Conservation (phyloP, 1,139 yeast genomes). For the Cylindricascospora bacillispora region DNA sequence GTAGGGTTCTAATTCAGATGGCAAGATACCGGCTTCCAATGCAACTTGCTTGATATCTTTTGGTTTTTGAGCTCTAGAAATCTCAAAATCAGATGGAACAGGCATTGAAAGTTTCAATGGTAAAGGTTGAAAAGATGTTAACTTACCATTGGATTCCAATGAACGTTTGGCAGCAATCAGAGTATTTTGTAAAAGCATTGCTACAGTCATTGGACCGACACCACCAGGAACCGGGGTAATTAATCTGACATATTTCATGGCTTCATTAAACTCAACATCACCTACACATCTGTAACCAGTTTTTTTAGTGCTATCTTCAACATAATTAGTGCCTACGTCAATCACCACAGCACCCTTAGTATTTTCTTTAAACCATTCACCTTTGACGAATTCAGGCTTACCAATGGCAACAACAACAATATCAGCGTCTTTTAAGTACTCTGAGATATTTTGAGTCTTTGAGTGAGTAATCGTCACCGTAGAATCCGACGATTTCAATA, state of each 20-base stretch:
- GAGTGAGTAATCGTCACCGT: conserved; percentile 67
- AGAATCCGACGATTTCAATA: conserved; percentile 70
- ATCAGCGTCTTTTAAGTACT: conserved; percentile 61
- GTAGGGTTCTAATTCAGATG: conserved; percentile 53
- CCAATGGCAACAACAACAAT: conserved; percentile 91
- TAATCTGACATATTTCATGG: conserved; percentile 51
- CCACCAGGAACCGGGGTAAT: conserved; percentile 87
- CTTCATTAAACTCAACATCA: conserved; percentile 74
- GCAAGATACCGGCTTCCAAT: conserved; percentile 48
- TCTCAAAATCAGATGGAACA: conserved; percentile 67
- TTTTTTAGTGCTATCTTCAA: conserved; percentile 63
- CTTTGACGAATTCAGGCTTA: conserved; percentile 66
- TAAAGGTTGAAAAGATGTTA: conserved; percentile 42
- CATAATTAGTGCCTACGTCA: conserved; percentile 92
- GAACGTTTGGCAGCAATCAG: conserved; percentile 49
- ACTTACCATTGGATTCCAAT: conserved; percentile 29
- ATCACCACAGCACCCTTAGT: conserved; percentile 76
- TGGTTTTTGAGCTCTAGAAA: conserved; percentile 62
- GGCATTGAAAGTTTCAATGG: conserved; percentile 40
- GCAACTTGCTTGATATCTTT: conserved; percentile 54
- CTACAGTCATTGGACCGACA: conserved; percentile 85
- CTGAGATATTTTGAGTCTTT: conserved; percentile 50
- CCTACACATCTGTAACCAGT: conserved; percentile 85
- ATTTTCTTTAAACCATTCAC: conserved; percentile 53
- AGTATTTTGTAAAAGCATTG: conserved; percentile 64